Evolutionary conservation across 2,329 filamentous ascomycete genomes (phyloP).

Genomic region (Orbilia oligospora): DNA sequence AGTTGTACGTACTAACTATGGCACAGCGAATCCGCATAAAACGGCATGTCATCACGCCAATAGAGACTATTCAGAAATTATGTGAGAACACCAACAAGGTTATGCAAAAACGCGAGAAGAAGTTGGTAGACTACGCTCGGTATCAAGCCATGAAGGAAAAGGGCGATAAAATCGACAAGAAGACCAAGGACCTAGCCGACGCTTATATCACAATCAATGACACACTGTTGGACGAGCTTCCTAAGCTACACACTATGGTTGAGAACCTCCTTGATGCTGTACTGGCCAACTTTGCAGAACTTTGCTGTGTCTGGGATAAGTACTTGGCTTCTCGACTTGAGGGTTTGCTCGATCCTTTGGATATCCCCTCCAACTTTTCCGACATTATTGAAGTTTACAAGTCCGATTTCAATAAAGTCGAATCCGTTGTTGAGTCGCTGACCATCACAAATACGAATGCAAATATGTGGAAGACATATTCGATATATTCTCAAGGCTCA

Average conservation of each 20-base stretch:
- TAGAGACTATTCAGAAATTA: slow-evolving; percentile 81
- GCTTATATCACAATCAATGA: slow-evolving; percentile 93
- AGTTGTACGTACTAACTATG: slow-evolving; percentile 61
- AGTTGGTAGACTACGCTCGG: slow-evolving; percentile 88
- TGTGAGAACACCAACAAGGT: slow-evolving; percentile 87
- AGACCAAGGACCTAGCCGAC: slow-evolving; percentile 85
- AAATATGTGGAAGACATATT: slow-evolving; percentile 58
- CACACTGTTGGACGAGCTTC: slow-evolving; percentile 91
- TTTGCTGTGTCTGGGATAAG: slow-evolving; percentile 85
- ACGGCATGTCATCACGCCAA: slow-evolving; percentile 86
- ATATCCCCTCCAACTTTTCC: slow-evolving; percentile 76
- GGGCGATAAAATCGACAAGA: slow-evolving; percentile 89
- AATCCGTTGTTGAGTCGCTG: slow-evolving; percentile 69
- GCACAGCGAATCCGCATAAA: slow-evolving; percentile 73
- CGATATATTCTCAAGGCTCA: slow-evolving; percentile 66
- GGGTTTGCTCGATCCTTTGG: slow-evolving; percentile 77
- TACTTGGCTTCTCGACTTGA: slow-evolving; percentile 88
- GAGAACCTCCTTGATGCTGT: slow-evolving; percentile 87
- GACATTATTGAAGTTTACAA: slow-evolving; percentile 84
- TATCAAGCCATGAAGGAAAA: slow-evolving; percentile 79
- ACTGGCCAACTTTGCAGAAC: slow-evolving; percentile 84
- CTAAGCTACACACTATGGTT: slow-evolving; percentile 84
- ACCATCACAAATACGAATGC: slow-evolving; percentile 59
- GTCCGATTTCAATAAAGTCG: slow-evolving; percentile 80
- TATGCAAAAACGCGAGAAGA: slow-evolving; percentile 95